These are phyloP conservation scores for Pilobolus umbonatus DNA, from an alignment of 192 early-diverging fungal genomes.

Conservation along the genomic window DNA sequence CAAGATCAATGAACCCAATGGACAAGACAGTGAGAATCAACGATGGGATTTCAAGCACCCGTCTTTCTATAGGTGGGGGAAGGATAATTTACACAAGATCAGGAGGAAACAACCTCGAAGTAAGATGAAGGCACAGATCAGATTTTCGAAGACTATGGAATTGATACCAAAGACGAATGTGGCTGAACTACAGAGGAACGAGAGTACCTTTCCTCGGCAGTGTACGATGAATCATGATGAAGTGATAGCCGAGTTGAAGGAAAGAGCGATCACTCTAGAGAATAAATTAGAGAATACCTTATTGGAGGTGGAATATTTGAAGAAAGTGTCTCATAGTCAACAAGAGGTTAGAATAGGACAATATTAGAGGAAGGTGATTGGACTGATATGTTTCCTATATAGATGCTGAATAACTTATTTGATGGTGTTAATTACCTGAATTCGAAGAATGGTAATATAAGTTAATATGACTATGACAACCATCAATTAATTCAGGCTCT, in stretches of 20 bases:
- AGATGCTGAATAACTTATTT: not conserved
- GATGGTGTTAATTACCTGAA: not conserved
- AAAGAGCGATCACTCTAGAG: not conserved
- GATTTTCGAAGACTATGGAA: conserved; percentile 8
- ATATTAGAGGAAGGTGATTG: not conserved
- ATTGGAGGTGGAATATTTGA: conserved; percentile 4
- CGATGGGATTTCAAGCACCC: conserved; percentile 88
- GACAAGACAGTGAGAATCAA: conserved; percentile 25
- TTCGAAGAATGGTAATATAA: not conserved
- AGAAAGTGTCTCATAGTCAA: not conserved
- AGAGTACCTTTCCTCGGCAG: too few relatives aligned
- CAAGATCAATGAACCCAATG: conserved; percentile 49
- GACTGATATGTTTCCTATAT: not conserved
- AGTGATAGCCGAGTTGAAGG: not conserved
- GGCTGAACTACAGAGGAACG: conserved; percentile 1
- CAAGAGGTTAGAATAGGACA: not conserved
- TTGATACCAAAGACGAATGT: not conserved
- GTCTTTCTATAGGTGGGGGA: conserved; percentile 61
- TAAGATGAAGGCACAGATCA: not conserved
- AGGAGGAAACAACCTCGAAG: conserved; percentile 7
- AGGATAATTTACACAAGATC: conserved; percentile 8
- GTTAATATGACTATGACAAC: not conserved
- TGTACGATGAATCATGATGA: not conserved
- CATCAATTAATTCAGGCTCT: not conserved
- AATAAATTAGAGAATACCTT: not conserved